Evolutionary conservation across 225 moss, liverwort and hornwort species (phyloP).

Genomic region (Sphagnum tenellum): DNA sequence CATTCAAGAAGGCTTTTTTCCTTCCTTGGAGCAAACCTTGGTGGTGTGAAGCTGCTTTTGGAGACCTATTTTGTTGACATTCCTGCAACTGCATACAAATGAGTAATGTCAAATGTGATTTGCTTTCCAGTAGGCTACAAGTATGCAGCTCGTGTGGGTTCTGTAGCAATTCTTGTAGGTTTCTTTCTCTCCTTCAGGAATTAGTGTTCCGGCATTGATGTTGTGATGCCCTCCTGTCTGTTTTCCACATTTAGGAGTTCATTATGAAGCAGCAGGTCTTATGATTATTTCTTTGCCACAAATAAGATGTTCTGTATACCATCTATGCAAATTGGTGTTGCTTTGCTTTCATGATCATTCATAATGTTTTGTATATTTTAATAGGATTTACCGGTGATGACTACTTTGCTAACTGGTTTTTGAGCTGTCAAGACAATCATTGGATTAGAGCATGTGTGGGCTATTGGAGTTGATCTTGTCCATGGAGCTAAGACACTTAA

Average conservation of each 20-base stretch:
- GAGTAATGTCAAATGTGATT: conserved; percentile 2
- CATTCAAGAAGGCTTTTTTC: conserved; percentile 46
- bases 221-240: too few species aligned
- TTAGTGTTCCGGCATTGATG: too few species aligned
- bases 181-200: too few species aligned
- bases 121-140: too few species aligned
- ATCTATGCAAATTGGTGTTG: background rate
- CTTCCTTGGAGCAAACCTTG: conserved; percentile 37
- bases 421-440: conserved; percentile 28
- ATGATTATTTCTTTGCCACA: background rate
- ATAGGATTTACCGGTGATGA: background rate
- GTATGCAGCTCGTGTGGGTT: too few species aligned
- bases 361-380: too few species aligned
- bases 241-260: too few species aligned
- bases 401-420: background rate
- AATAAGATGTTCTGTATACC: too few species aligned
- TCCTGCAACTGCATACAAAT: conserved; percentile 66
- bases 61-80: conserved; percentile 88
- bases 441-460: conserved; percentile 33
- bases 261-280: background rate
- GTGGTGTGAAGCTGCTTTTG: conserved; percentile 36
- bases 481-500: conserved; percentile 57
- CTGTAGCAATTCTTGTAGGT: too few species aligned
- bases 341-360: background rate
- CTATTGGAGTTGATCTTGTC: conserved; percentile 65